phyloP scores from a whole-genome alignment of 192 early-diverging fungal genomes.

The Phycomyces blakesleeanus region DNA sequence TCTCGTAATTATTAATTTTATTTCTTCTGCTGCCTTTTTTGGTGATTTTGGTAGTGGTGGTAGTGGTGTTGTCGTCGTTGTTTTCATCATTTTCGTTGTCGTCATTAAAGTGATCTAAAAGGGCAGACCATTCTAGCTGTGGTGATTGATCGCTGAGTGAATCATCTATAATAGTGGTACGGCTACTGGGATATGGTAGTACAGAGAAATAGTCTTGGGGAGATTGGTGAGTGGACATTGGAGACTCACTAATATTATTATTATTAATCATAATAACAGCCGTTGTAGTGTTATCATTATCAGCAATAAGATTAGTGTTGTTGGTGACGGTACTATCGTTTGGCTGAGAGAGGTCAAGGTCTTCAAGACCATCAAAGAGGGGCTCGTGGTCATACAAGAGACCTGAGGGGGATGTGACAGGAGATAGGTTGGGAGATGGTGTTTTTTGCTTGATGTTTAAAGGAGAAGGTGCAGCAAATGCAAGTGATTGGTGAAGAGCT shows the following conservation, averaged over 20 bases:
- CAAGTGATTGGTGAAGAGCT: not conserved
- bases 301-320: too few species aligned
- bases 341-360: not conserved
- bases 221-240: not conserved
- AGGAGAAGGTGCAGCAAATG: not conserved
- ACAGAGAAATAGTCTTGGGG: not conserved
- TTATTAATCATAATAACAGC: too few species aligned
- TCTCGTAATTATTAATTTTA: too few species aligned
- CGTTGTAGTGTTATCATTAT: too few species aligned
- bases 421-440: constrained; percentile 19
- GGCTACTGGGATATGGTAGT: not conserved
- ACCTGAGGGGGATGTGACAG: constrained; percentile 19
- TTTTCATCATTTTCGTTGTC: too few species aligned
- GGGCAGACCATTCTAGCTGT: not conserved
- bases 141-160: not conserved
- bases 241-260: too few species aligned
- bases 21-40: not conserved
- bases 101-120: not conserved
- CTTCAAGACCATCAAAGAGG: constrained; percentile 23
- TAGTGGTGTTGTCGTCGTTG: too few species aligned
- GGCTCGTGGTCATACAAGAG: constrained; percentile 21
- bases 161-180: not conserved
- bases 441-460: not conserved
- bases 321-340: too few species aligned
- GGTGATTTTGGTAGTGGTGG: not conserved